Conservation (phyloP, 129 eudicot species). For the Escallonia rubra region DNA sequence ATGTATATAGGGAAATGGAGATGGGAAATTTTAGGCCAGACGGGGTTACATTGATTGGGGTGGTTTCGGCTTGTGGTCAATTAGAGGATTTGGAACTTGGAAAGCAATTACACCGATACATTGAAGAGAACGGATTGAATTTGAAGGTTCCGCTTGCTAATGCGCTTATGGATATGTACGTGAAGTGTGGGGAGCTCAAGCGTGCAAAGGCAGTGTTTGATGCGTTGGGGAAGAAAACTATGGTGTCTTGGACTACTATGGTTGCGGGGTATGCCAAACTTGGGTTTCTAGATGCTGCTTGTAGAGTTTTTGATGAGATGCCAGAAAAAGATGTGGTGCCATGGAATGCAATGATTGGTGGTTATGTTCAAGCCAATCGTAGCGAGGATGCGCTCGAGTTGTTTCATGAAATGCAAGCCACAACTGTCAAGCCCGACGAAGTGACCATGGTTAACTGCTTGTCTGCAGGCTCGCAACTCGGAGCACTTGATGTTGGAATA, state of each 20-base stretch:
- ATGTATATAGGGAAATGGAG: conserved; percentile 34
- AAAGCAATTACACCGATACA: conserved; percentile 36
- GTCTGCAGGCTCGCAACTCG: conserved; percentile 67
- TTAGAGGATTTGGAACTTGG: conserved; percentile 51
- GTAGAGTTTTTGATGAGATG: conserved; percentile 50
- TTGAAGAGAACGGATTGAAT: conserved; percentile 27
- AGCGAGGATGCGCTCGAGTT: conserved; percentile 48
- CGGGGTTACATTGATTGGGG: conserved; percentile 73
- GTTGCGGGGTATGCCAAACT: conserved; percentile 50
- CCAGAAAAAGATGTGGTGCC: conserved; percentile 60
- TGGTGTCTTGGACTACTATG: conserved; percentile 75
- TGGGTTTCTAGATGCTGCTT: conserved; percentile 47
- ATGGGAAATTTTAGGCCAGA: conserved; percentile 47
- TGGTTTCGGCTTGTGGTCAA: conserved; percentile 54
- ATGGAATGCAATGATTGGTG: conserved; percentile 71
- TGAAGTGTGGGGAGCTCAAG: conserved; percentile 54
- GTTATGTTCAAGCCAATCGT: conserved; percentile 51
- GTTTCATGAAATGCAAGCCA: conserved; percentile 55
- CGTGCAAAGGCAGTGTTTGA: conserved; percentile 44
- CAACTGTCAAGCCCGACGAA: conserved; percentile 45
- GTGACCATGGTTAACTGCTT: conserved; percentile 65
- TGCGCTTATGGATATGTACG: conserved; percentile 68
- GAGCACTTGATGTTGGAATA: conserved; percentile 74
- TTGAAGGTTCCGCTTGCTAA: conserved; percentile 43
- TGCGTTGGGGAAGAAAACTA: conserved; percentile 45